Conservation (phyloP, 225 moss, liverwort and hornwort species). For the Polytrichum formosum region DNA sequence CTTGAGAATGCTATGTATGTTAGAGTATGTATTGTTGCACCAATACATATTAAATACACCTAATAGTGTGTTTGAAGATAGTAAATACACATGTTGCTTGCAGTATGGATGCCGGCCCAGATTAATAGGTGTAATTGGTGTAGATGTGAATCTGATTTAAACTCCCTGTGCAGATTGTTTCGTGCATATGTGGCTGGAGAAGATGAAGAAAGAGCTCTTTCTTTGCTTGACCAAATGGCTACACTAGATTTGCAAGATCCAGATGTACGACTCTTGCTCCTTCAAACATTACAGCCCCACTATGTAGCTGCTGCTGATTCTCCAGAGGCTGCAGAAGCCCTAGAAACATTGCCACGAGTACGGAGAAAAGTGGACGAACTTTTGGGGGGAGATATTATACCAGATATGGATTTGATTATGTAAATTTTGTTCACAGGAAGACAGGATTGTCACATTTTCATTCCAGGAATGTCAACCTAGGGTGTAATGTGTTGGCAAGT, state of each 20-base stretch:
- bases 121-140: too few relatives aligned
- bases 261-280: conserved; percentile 51
- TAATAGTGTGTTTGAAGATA: too few relatives aligned
- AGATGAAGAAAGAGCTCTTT: conserved; percentile 51
- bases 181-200: conserved; percentile 69
- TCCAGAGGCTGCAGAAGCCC: conserved; percentile 34
- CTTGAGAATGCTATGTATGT: too few relatives aligned
- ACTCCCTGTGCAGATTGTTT: conserved; percentile 49
- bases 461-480: too few relatives aligned
- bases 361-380: conserved; percentile 37
- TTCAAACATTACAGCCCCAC: conserved; percentile 60
- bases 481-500: too few relatives aligned
- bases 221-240: conserved; percentile 42
- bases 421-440: conserved; percentile 3
- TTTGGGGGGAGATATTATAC: conserved; percentile 42
- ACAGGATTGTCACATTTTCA: too few relatives aligned
- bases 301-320: conserved; percentile 67
- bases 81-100: too few relatives aligned
- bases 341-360: conserved; percentile 46
- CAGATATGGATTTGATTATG: conserved; percentile 32
- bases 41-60: too few relatives aligned
- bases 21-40: too few relatives aligned
- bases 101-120: too few relatives aligned
- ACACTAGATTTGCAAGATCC: conserved; percentile 45
- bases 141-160: too few relatives aligned